These are phyloP conservation scores for Starmera amethionina DNA, from an alignment of 805 yeast species.

Conservation along the genomic window DNA sequence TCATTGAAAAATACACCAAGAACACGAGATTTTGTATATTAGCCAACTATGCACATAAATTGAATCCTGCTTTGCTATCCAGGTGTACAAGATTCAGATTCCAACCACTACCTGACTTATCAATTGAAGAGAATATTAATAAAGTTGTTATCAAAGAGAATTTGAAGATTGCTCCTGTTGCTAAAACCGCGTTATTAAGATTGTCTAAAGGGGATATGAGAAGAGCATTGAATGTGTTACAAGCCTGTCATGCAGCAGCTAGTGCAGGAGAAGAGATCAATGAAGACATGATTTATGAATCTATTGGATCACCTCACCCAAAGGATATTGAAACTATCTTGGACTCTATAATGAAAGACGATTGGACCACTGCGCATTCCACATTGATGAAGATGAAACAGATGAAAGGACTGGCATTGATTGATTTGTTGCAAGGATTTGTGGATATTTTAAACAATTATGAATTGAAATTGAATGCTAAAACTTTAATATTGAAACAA, in stretches of 20 bases:
- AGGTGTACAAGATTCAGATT: constrained; percentile 95
- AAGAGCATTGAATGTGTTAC: constrained; percentile 84
- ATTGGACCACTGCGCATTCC: constrained; percentile 70
- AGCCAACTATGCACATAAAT: constrained; percentile 92
- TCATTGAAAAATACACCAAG: constrained; percentile 84
- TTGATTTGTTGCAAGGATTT: constrained; percentile 74
- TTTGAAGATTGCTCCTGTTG: constrained; percentile 47
- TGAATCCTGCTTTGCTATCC: constrained; percentile 89
- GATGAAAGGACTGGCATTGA: constrained; percentile 77
- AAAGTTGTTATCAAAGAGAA: constrained; percentile 64
- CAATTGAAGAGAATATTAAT: constrained; percentile 58
- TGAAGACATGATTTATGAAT: constrained; percentile 75
- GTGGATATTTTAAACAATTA: constrained; percentile 60
- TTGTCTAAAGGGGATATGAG: constrained; percentile 96
- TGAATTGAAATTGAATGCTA: constrained; percentile 52
- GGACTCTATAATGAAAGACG: constrained; percentile 72
- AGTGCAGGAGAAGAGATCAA: constrained; percentile 49
- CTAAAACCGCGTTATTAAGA: constrained; percentile 53
- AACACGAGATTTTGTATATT: constrained; percentile 93
- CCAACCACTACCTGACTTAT: constrained; percentile 62
- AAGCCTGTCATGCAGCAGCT: constrained; percentile 81
- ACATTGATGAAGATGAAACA: constrained; percentile 60
- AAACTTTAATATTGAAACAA: constrained; percentile 57
- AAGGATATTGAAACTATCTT: constrained; percentile 67
- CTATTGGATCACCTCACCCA: constrained; percentile 95